Evolutionary conservation across 805 yeast genomes (phyloP).

Genomic region (Yamadazyma sp.): DNA sequence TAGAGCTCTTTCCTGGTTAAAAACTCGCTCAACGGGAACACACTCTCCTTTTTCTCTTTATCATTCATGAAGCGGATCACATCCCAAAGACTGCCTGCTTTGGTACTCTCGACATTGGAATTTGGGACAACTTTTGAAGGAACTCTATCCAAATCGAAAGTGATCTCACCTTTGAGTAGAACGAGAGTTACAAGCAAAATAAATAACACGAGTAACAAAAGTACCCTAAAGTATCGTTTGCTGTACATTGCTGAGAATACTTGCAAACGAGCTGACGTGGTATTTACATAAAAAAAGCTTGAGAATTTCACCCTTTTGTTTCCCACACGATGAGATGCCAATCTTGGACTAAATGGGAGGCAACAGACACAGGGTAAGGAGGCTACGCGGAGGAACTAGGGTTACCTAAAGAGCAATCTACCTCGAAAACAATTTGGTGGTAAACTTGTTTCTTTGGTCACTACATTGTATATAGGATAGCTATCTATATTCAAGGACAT

Average conservation of each 20-base stretch:
- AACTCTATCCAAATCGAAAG: slow-evolving; percentile 6
- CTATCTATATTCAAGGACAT: no score
- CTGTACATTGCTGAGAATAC: no score
- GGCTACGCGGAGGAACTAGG: no score
- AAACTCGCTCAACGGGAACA: slow-evolving; percentile 14
- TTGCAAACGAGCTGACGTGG: no score
- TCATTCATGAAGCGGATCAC: slow-evolving; percentile 2
- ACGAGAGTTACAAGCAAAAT: slow-evolving; percentile 1
- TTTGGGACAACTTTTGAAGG: slow-evolving; percentile 8
- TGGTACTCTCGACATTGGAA: slow-evolving; percentile 5
- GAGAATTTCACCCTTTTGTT: slow-evolving; percentile 2
- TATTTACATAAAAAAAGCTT: not conserved
- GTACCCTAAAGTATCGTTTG: slow-evolving; percentile 14
- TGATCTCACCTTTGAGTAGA: slow-evolving; percentile 4
- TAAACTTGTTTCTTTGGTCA: no score
- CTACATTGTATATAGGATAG: no score
- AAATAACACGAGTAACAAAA: slow-evolving; percentile 12
- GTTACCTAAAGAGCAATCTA: no score
- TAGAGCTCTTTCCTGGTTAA: slow-evolving; percentile 9
- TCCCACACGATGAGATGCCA: not conserved
- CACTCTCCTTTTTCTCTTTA: not conserved
- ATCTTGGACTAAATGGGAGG: no score
- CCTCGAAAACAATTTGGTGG: no score
- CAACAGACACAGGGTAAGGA: no score
- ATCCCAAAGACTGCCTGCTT: slow-evolving; percentile 6